A percentile compares a stretch with the other conserved stretches of the same genome.
Conservation (phyloP, 192 early-diverging fungal species). For the Thoreauomyces humboldtii region DNA sequence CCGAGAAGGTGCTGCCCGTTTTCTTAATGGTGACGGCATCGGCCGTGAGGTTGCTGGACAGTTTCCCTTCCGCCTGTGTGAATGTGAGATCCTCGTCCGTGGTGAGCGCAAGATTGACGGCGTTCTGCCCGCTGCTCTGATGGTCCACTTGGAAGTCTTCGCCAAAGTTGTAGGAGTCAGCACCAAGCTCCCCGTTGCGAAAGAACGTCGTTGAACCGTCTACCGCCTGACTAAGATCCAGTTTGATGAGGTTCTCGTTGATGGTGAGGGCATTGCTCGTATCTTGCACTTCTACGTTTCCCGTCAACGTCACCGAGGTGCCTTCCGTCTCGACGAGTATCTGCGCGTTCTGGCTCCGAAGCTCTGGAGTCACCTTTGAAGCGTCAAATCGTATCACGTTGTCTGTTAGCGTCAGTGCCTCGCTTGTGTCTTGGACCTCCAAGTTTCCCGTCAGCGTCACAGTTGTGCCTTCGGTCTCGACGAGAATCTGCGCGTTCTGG, state of each 20-base stretch:
- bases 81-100: too few species aligned
- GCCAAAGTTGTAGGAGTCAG: background rate
- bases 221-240: background rate
- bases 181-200: background rate
- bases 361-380: too few species aligned
- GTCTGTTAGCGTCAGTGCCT: too few species aligned
- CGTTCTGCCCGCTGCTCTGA: background rate
- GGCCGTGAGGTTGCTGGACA: background rate
- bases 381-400: too few species aligned
- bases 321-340: too few species aligned
- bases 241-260: background rate
- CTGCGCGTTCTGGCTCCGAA: too few species aligned
- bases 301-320: background rate
- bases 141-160: background rate
- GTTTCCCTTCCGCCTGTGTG: too few species aligned
- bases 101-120: background rate
- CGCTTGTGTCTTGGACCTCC: too few species aligned
- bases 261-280: background rate
- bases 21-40: background rate
- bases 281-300: background rate
- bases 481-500: too few species aligned
- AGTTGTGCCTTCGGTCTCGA: too few species aligned
- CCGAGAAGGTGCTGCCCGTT: background rate
- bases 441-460: too few species aligned
- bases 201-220: background rate